Percentiles rank a stretch among this genome's conserved stretches.
Conservation (phyloP, 169 alveolate genomes). For the Cytauxzoon felis region DNA sequence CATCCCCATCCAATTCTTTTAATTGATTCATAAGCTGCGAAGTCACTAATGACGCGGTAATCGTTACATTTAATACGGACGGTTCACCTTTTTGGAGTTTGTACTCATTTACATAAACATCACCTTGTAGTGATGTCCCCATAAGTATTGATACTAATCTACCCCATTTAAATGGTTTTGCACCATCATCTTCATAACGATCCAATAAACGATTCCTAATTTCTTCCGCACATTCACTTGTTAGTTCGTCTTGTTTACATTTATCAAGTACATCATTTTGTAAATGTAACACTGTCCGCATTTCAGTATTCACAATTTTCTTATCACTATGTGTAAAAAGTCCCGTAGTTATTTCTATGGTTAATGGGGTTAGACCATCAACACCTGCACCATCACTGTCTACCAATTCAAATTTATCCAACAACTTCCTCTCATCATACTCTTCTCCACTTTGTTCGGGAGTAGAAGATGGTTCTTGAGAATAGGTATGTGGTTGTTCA, state of each 20-base stretch:
- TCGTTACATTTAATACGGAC: neutral
- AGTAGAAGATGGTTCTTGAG: too few species aligned
- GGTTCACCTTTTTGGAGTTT: neutral
- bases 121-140: slow-evolving; percentile 20
- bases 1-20: slow-evolving; percentile 3
- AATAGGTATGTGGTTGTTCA: too few species aligned
- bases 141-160: slow-evolving; percentile 41
- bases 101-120: slow-evolving; percentile 12
- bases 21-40: slow-evolving; percentile 3
- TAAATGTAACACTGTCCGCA: slow-evolving; percentile 7
- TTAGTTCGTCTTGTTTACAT: slow-evolving; percentile 17
- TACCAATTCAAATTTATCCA: slow-evolving; percentile 15
- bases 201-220: slow-evolving; percentile 24
- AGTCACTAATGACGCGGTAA: neutral
- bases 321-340: neutral
- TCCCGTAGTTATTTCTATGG: slow-evolving; percentile 16
- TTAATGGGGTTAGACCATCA: neutral
- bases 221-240: slow-evolving; percentile 11
- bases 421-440: slow-evolving; percentile 38
- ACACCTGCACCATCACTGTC: slow-evolving; percentile 17
- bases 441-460: neutral
- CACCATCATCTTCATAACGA: slow-evolving; percentile 37
- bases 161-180: slow-evolving; percentile 51
- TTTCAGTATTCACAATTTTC: neutral
- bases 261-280: neutral